Conservation (phyloP, 768 basidiomycete species). For the Boletus pseudopeckii region DNA sequence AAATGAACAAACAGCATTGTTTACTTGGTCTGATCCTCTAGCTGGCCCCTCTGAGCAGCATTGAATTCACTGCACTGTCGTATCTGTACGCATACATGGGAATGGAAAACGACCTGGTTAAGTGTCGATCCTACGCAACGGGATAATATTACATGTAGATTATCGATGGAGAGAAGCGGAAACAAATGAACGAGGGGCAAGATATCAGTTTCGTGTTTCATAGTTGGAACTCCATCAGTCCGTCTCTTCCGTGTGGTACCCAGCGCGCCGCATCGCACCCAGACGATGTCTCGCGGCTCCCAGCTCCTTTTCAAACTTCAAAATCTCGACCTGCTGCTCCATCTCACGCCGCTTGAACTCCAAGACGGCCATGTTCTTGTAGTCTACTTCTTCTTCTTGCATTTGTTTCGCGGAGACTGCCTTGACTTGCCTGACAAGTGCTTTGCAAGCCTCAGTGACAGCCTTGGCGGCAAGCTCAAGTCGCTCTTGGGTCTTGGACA, state of each 20-base stretch:
- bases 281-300: constrained; percentile 80
- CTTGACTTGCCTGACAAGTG: constrained; percentile 95
- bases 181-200: neutral
- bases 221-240: constrained; percentile 38
- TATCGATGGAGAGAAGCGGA: constrained; percentile 14
- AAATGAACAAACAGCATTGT: neutral
- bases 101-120: neutral
- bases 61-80: neutral
- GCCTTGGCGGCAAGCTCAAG: constrained; percentile 96
- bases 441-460: constrained; percentile 95
- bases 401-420: constrained; percentile 82
- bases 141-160: constrained; percentile 28
- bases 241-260: constrained; percentile 85
- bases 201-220: neutral
- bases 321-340: constrained; percentile 99
- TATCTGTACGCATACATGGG: neutral
- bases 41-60: neutral
- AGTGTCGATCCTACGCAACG: neutral
- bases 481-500: constrained; percentile 97
- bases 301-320: constrained; percentile 93
- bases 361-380: constrained; percentile 87
- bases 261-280: constrained; percentile 83
- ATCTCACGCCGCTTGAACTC: constrained; percentile 98
- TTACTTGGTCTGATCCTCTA: neutral
- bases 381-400: constrained; percentile 76